A percentile compares a stretch with the other conserved stretches of the same genome.
phyloP scores from a whole-genome alignment of 2,329 filamentous ascomycete species.

The Byssothecium circinans region DNA sequence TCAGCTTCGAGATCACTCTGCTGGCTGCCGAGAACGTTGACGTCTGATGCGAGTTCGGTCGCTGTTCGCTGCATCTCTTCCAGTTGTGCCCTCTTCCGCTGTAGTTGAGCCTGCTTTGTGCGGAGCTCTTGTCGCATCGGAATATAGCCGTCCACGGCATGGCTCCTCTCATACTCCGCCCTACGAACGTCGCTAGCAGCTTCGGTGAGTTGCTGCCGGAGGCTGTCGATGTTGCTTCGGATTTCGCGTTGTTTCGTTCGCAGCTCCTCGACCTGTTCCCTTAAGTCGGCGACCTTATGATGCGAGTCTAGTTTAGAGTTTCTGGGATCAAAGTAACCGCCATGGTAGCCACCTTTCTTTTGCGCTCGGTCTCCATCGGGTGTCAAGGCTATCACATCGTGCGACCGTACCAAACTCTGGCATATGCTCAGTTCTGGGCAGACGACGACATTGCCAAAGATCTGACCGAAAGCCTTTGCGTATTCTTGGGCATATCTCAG shows the following conservation, averaged over 20 bases:
- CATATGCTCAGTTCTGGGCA: constrained; percentile 88
- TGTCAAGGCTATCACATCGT: constrained; percentile 90
- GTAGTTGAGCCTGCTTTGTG: constrained; percentile 72
- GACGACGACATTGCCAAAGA: constrained; percentile 93
- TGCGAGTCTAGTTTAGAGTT: constrained; percentile 87
- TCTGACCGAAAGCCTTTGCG: constrained; percentile 86
- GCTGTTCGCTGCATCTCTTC: constrained; percentile 67
- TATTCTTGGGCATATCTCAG: constrained; percentile 75
- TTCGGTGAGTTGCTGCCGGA: constrained; percentile 86
- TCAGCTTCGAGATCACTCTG: constrained; percentile 78
- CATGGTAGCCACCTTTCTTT: constrained; percentile 92
- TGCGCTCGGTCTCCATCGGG: constrained; percentile 93
- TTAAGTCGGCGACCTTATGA: constrained; percentile 71
- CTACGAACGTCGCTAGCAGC: constrained; percentile 85
- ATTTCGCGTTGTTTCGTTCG: constrained; percentile 66
- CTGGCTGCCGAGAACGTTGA: constrained; percentile 66
- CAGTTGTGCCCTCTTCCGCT: constrained; percentile 71
- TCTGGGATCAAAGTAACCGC: constrained; percentile 86
- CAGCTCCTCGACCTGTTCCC: constrained; percentile 71
- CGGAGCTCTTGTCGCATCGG: constrained; percentile 77
- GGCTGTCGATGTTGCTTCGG: constrained; percentile 68
- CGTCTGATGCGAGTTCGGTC: constrained; percentile 68
- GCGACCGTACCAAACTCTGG: constrained; percentile 86
- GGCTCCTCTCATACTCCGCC: constrained; percentile 73
- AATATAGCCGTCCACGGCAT: constrained; percentile 79